A percentile compares a stretch with the other conserved stretches of the same genome.
phyloP scores from a whole-genome alignment of 2,329 filamentous ascomycete species.

The Lecanosticta acicola region DNA sequence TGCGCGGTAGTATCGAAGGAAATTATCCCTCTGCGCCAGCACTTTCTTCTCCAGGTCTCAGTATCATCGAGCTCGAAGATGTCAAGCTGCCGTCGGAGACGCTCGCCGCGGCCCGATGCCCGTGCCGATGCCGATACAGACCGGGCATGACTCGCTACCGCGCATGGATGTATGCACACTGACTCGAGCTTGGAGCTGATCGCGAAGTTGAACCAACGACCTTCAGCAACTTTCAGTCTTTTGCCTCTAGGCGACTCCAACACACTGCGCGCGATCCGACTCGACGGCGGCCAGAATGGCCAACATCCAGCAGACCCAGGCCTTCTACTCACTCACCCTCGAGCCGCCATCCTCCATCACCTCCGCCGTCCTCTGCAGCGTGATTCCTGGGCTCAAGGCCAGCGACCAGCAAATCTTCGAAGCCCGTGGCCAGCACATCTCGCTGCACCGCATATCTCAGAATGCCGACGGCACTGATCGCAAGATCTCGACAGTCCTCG shows the following conservation, averaged over 20 bases:
- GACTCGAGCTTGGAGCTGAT: background rate
- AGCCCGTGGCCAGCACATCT: constrained; percentile 82
- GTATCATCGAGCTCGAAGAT: background rate
- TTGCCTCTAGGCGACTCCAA: too few relatives aligned
- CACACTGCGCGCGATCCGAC: constrained; percentile 9
- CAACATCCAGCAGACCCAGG: constrained; percentile 89
- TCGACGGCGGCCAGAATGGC: constrained; percentile 63
- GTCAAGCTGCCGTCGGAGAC: constrained; percentile 13
- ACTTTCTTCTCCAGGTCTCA: too few relatives aligned
- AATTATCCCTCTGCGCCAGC: too few relatives aligned
- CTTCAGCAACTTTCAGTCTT: background rate
- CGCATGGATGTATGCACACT: too few relatives aligned
- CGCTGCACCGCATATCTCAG: constrained; percentile 74
- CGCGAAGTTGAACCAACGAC: background rate
- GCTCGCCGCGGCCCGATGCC: constrained; percentile 1
- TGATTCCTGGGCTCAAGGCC: constrained; percentile 63
- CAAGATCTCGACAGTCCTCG: constrained; percentile 78
- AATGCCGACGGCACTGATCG: constrained; percentile 54
- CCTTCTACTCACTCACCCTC: constrained; percentile 95
- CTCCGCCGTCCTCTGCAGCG: constrained; percentile 89
- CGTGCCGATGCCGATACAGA: background rate
- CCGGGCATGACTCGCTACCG: too few relatives aligned
- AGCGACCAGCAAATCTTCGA: constrained; percentile 98
- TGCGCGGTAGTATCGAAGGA: too few relatives aligned
- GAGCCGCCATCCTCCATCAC: constrained; percentile 85